These are phyloP conservation scores for Curvularia hawaiiensis DNA, from an alignment of 2,329 filamentous ascomycete species.

Conservation along the genomic window DNA sequence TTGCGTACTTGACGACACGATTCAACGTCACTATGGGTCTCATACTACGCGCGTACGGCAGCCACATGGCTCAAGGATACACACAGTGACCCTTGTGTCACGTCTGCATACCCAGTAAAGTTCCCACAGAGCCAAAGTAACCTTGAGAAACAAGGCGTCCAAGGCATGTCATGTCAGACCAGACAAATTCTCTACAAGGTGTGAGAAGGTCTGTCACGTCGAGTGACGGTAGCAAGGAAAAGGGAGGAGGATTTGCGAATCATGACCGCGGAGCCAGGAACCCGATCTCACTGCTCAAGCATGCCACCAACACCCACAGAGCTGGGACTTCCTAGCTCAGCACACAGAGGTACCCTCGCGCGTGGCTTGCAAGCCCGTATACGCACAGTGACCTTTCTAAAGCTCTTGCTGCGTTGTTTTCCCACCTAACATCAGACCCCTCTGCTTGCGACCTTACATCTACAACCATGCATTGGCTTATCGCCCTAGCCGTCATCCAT, in stretches of 20 bases:
- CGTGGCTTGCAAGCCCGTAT: background rate
- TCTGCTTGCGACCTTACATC: background rate
- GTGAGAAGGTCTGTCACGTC: background rate
- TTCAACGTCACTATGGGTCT: conserved; percentile 2
- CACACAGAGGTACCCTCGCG: background rate
- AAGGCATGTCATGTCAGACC: background rate
- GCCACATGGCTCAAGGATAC: conserved; percentile 20
- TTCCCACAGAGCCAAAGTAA: background rate
- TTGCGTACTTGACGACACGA: background rate
- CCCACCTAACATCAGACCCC: conserved; percentile 1
- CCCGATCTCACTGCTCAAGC: background rate
- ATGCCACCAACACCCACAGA: background rate
- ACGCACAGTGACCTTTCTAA: conserved; percentile 1
- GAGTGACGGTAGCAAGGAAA: background rate
- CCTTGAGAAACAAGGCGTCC: background rate
- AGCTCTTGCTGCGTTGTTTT: conserved; percentile 1
- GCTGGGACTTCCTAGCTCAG: background rate
- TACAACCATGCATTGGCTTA: conserved; percentile 10
- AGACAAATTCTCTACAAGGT: background rate
- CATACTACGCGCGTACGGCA: conserved; percentile 5
- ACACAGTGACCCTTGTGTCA: conserved; percentile 14
- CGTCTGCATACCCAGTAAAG: background rate
- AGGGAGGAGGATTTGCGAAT: background rate
- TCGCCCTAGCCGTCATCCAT: conserved; percentile 2
- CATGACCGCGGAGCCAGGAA: background rate